Evolutionary conservation across 2,329 filamentous ascomycete genomes (phyloP), one percentile per base, ranked within the genome.

Genomic region (Paecilomyces fulvus): DNA sequence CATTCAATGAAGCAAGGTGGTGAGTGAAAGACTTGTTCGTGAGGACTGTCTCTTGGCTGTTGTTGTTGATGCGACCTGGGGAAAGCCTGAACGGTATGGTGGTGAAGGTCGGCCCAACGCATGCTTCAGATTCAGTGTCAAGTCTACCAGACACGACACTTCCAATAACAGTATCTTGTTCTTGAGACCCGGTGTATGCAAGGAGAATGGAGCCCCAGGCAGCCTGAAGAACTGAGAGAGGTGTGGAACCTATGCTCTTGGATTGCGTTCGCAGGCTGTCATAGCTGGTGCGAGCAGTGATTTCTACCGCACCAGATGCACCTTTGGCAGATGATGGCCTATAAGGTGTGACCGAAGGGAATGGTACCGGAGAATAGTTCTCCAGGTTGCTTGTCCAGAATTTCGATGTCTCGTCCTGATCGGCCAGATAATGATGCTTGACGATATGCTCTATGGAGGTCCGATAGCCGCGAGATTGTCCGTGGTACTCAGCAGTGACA

Each of bases 121-220:
- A 67, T 2, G 56, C 49, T 56, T 63, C 64, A 0, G 65, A 69
- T 14, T 61, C 60, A 3, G 55, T 30, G 5, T 64, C 64, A 25
- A 67, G 58, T 31, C 67, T 60, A 14, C 66, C 70, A 21, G 71
- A 72, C 2, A 72, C 54, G 3, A 72, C 67, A 53, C 65, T 73
- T 17, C 69, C 70, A 56, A 73, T 69, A 1, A 65, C 62, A 1
- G 73, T 59, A 33, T 73, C 71, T 12, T 64, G 65, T 6, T 70
- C 69, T 17, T 67, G 63, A 9, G 65, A 64, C 25, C 68, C 70
- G 14, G 66, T 67, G 55, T 72, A 72, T 23, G 64, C 55, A 3
- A 65, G 54, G 0, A 74, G 55, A n/a, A 74, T 59, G 6, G 67
- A 62, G 2, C 64, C 64, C 71, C 71, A 74, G 20, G 71, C 65